Evolutionary conservation across 306 rosid species (phyloP).

Genomic region (Nissolia schottii): DNA sequence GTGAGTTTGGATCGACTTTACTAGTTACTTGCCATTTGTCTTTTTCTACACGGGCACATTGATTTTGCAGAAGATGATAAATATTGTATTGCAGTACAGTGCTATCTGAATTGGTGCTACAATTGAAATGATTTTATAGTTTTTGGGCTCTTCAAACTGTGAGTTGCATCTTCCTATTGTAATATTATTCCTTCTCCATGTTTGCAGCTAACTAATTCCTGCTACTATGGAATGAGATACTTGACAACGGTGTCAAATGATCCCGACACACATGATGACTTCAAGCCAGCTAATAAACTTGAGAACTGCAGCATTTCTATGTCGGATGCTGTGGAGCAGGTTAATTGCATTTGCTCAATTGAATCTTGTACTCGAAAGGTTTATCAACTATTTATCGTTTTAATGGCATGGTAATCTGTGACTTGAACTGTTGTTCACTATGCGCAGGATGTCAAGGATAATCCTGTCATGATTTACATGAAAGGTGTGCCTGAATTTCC

Average conservation of each 20-base stretch:
- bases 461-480: slow-evolving; percentile 83
- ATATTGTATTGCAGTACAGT: not conserved
- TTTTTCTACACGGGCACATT: not conserved
- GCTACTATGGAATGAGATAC: slow-evolving; percentile 44
- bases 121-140: not conserved
- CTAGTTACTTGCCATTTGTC: not conserved
- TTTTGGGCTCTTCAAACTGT: not conserved
- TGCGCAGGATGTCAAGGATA: slow-evolving; percentile 70
- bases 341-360: slow-evolving; percentile 18
- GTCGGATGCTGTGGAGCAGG: slow-evolving; percentile 71
- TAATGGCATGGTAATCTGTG: not conserved
- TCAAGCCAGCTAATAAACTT: slow-evolving; percentile 69
- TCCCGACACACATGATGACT: slow-evolving; percentile 81
- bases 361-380: not conserved
- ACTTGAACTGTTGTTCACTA: not conserved
- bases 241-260: slow-evolving; percentile 50
- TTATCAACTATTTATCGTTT: not conserved
- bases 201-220: slow-evolving; percentile 44
- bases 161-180: not conserved
- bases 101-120: not conserved
- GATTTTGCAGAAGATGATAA: not conserved
- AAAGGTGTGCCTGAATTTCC: slow-evolving; percentile 77
- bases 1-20: not conserved
- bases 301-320: slow-evolving; percentile 49
- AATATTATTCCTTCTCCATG: slow-evolving; percentile 5